Percentiles rank a stretch among this genome's conserved stretches.
Evolutionary conservation across 129 eudicot genomes (phyloP).

Genomic region (Calendula officinalis): DNA sequence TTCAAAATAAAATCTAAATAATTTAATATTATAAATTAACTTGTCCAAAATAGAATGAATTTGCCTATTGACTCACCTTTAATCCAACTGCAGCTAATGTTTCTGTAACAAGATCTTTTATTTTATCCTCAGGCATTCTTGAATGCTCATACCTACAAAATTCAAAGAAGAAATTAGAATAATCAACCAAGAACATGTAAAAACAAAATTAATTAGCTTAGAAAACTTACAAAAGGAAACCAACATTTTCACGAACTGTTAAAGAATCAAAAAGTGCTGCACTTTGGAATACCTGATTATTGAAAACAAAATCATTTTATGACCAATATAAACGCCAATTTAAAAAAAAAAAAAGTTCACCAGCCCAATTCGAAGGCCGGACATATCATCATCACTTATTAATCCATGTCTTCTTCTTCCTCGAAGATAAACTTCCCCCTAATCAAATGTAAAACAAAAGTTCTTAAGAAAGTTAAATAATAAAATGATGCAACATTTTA

Average conservation of each 20-base stretch:
- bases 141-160: slow-evolving; percentile 71
- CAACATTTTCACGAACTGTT: slow-evolving; percentile 86
- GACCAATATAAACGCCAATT: background rate
- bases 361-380: slow-evolving; percentile 83
- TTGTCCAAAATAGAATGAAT: background rate
- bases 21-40: slow-evolving; percentile 1
- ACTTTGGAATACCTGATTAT: slow-evolving; percentile 73
- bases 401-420: slow-evolving; percentile 65
- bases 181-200: background rate
- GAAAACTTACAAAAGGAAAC: slow-evolving; percentile 72
- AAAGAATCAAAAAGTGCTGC: slow-evolving; percentile 83
- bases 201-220: background rate
- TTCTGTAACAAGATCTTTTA: slow-evolving; percentile 75
- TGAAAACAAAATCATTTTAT: background rate
- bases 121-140: slow-evolving; percentile 70
- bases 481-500: background rate
- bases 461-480: slow-evolving; percentile 3
- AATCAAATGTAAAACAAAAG: slow-evolving; percentile 24
- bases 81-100: slow-evolving; percentile 94
- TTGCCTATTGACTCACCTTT: slow-evolving; percentile 43
- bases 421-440: slow-evolving; percentile 79
- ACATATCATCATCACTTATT: slow-evolving; percentile 76
- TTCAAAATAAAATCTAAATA: slow-evolving; percentile 3
- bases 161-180: slow-evolving; percentile 2
- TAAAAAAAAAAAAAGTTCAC: slow-evolving; percentile 27